These are phyloP conservation scores for Candida insectalens DNA, from an alignment of 805 yeast genomes.

Conservation along the genomic window DNA sequence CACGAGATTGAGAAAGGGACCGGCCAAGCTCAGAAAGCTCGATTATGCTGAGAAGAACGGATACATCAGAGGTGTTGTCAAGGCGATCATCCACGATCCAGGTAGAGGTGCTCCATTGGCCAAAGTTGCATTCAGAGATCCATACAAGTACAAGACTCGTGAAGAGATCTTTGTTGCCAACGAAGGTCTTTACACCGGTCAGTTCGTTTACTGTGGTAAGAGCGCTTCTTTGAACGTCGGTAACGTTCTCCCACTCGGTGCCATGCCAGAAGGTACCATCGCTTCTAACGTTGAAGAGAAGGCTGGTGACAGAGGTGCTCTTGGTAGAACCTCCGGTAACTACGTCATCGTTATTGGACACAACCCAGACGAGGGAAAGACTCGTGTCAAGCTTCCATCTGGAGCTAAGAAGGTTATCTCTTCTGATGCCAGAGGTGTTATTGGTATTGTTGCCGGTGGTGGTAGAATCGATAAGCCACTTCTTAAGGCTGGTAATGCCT, in stretches of 20 bases:
- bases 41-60: conserved; percentile 99
- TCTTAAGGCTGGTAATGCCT: conserved; percentile 99
- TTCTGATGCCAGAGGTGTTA: conserved; percentile 97
- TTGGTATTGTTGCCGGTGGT: conserved; percentile 99
- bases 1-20: conserved; percentile 99
- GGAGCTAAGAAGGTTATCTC: conserved; percentile 97
- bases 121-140: conserved; percentile 98
- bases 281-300: conserved; percentile 44
- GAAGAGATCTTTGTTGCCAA: conserved; percentile 98
- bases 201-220: conserved; percentile 98
- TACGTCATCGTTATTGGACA: conserved; percentile 98
- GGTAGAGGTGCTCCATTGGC: conserved; percentile 99
- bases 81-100: conserved; percentile 98
- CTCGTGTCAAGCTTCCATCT: conserved; percentile 98
- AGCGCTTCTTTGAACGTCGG: conserved; percentile 95
- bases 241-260: conserved; percentile 93
- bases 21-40: conserved; percentile 98
- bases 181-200: conserved; percentile 99
- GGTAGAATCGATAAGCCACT: conserved; percentile 99
- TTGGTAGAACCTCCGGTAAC: conserved; percentile 99
- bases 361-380: conserved; percentile 98
- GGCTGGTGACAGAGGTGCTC: conserved; percentile 93
- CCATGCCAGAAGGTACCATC: conserved; percentile 97
- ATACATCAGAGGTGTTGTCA: conserved; percentile 98
- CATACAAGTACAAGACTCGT: conserved; percentile 96